Evolutionary conservation across 2,329 filamentous ascomycete genomes (phyloP).

Genomic region (Scopulariopsis brevicaulis): DNA sequence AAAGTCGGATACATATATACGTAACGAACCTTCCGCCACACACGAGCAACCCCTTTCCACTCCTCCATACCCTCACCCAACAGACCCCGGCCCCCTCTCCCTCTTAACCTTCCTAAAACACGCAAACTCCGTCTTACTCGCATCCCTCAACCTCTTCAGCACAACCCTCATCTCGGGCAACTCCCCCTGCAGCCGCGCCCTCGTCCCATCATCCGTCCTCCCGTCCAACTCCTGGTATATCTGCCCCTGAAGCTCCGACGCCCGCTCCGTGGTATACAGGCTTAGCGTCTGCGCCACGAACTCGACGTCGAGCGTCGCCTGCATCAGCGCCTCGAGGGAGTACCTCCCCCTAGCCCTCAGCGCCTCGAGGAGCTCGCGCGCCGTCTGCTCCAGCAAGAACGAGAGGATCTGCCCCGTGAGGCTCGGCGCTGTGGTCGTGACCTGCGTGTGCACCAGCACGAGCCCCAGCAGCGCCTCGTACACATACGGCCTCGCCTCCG

Average conservation of each 20-base stretch:
- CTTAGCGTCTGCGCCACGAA: constrained; percentile 90
- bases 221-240: constrained; percentile 88
- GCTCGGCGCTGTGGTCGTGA: constrained; percentile 65
- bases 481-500: constrained; percentile 75
- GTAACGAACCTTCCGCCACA: background rate
- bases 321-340: constrained; percentile 75
- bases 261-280: constrained; percentile 77
- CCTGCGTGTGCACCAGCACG: constrained; percentile 85
- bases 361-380: constrained; percentile 66
- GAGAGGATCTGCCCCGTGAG: constrained; percentile 75
- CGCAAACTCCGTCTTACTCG: constrained; percentile 77
- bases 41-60: background rate
- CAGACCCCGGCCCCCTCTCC: constrained; percentile 7
- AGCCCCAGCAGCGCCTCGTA: constrained; percentile 77
- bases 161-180: constrained; percentile 80
- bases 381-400: constrained; percentile 74
- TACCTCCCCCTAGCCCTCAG: constrained; percentile 62
- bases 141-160: constrained; percentile 72
- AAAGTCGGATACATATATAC: too few relatives aligned
- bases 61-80: background rate
- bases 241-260: constrained; percentile 70
- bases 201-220: constrained; percentile 78
- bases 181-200: constrained; percentile 71
- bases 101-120: constrained; percentile 62
- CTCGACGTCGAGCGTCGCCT: constrained; percentile 93